Base-by-base conservation (phyloP, 768 basidiomycete species). In the Lactarius hengduanensis region DNA sequence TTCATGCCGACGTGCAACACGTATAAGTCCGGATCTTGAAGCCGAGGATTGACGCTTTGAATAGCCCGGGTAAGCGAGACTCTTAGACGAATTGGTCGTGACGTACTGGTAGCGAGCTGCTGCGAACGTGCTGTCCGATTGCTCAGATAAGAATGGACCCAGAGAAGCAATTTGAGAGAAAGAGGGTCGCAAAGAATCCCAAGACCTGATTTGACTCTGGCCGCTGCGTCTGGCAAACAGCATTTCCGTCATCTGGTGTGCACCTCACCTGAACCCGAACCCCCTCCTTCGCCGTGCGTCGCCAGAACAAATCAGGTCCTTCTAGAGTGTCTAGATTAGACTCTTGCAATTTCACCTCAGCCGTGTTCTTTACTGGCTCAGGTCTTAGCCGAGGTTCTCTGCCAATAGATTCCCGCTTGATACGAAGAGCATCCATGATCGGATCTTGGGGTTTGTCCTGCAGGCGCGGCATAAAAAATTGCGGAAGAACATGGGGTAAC, bases 381-480 rank as follows among this genome's bases (percentile, higher is more conserved):
- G 66, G 36, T 38, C 26, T n/a, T n/a, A 59, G 45, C 32, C 20
- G 26, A 26, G 53, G 50, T 47, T 34, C 22, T 28, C 32, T 34
- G 32, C 16, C 9, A 30, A 32, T 38, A 45, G 38, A 63, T 41
- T 69, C 55, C 34, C 60, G 64, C 55, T 65, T 59, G 41, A 76
- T 68, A 38, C 79, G 80, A 28, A 90, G 67, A 20, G 80, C 76
- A 53, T 89, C 86, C 74, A 92, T 78, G 68, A 92, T 90, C 2
- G 90, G 91, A 73, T 93, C 87, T 72, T 92, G 91, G 3, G 91
- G 90, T 69, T 83, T 85, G 65, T 91, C 83, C n/a, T 80, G 77
- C 55, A 93, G 76, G n/a, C 70, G 75, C 11, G 89, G 87, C n/a
- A 91, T 78, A 63, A 82, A 86, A 74, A 92, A 91, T 16, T 67